Base-by-base conservation (phyloP, 2,329 filamentous ascomycete genomes). In the Stromatinia cepivora region DNA sequence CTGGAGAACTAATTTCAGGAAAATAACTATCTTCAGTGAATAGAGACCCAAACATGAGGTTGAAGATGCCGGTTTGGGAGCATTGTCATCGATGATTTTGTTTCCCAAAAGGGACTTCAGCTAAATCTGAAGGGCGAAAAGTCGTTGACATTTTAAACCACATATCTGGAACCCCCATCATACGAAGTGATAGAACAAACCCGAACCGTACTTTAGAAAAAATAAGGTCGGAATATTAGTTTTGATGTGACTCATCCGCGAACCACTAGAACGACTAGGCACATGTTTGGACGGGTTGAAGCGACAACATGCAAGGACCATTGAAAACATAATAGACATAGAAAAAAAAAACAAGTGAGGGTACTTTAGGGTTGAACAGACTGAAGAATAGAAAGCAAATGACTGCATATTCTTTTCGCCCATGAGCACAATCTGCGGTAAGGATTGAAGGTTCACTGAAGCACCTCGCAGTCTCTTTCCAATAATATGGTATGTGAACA, bases 1-100 rank as follows among this genome's bases (percentile, higher is more conserved):
- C 76, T 0, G 71, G 66, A 0, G 85, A 83, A 20, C 81, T 80
- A 36, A 87, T 73, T 72, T 88, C 86, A 83, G 81, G 36, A 86
- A 75, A 34, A 73, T 73, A 11, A 74, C 68, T 36, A 76, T 71
- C 0, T 73, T 69, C 20, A 77, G 61, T 17, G 75, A 75, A 59
- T 75, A 78, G 6, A 78, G 75, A 0, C 85, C 85, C 80, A 76
- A 72, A 0, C 78, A 78, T 5, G 28, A 50, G 42, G 59, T 34
- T 17, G 45, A 34, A n/a, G 17, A 45, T 20, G n/a, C 36, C n/a
- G 8, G n/a, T 28, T 59, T 28, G 7, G 15, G 13, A 45, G n/a
- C 17, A 45, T 17, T 20, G 1, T 42, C 11, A 13, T 56, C 17
- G 28, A 34, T 56, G 9, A 9, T 13, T 34, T 11, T 34, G 25